Conservation (phyloP, 768 basidiomycete species). For the Lactarius pseudohatsudake region DNA sequence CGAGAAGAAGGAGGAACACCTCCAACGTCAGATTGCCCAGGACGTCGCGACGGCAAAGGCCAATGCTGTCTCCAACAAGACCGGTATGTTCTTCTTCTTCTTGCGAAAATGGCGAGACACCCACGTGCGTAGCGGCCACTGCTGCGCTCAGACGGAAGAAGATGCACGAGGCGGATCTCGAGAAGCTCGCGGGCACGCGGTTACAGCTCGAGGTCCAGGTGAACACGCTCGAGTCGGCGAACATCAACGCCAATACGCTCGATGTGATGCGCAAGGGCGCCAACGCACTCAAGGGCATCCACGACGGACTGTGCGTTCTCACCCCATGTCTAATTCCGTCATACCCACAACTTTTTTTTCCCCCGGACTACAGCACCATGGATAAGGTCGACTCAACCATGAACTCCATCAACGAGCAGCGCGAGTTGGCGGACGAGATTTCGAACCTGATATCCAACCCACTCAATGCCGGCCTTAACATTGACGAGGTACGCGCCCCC, state of each 20-base stretch:
- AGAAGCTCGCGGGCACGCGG: slow-evolving; percentile 78
- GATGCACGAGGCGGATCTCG: slow-evolving; percentile 80
- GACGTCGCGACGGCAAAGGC: slow-evolving; percentile 88
- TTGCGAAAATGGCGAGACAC: background rate
- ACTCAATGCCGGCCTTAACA: slow-evolving; percentile 48
- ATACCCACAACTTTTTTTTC: background rate
- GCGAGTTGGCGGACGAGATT: slow-evolving; percentile 90
- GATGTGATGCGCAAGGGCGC: slow-evolving; percentile 95
- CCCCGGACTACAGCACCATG: slow-evolving; percentile 55
- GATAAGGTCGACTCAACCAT: slow-evolving; percentile 91
- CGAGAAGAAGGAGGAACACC: slow-evolving; percentile 98
- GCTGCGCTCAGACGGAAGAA: slow-evolving; percentile 94
- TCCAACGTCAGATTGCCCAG: slow-evolving; percentile 96
- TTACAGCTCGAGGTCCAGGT: slow-evolving; percentile 95
- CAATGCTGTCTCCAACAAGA: slow-evolving; percentile 92
- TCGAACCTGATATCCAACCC: slow-evolving; percentile 84
- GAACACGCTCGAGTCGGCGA: slow-evolving; percentile 95
- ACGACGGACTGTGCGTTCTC: slow-evolving; percentile 80
- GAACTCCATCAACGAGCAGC: slow-evolving; percentile 84
- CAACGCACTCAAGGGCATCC: slow-evolving; percentile 85
- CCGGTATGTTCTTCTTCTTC: slow-evolving; percentile 56
- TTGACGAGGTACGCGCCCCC: slow-evolving; percentile 65
- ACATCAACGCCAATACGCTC: slow-evolving; percentile 98
- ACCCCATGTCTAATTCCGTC: too few relatives aligned
- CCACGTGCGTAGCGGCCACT: slow-evolving; percentile 63